These are phyloP conservation scores for Aureobasidium melanogenum DNA, from an alignment of 2,329 filamentous ascomycete genomes.

Conservation along the genomic window DNA sequence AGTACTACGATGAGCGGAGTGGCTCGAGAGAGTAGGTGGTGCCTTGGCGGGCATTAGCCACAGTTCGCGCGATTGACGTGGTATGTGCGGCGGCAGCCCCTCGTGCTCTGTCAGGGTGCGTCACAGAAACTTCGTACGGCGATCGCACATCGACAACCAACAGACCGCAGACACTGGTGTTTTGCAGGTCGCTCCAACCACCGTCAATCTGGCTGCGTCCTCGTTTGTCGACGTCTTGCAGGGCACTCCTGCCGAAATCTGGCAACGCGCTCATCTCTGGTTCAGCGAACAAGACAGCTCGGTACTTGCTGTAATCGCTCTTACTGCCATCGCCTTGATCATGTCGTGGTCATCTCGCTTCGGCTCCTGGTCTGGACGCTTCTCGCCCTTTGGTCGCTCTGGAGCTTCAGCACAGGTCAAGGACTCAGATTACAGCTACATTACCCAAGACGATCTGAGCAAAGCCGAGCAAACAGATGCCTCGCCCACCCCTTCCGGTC, in stretches of 20 bases:
- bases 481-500: conserved; percentile 27
- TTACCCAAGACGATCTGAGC: conserved; percentile 64
- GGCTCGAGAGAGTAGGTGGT: not conserved
- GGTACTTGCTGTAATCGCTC: conserved; percentile 17
- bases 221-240: not conserved
- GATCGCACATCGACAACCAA: not conserved
- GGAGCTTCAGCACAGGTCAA: conserved; percentile 49
- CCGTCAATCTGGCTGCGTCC: conserved; percentile 10
- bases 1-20: not conserved
- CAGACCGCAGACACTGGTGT: not conserved
- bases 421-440: conserved; percentile 72
- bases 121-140: conserved; percentile 4
- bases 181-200: not conserved
- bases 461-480: conserved; percentile 22
- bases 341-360: conserved; percentile 41
- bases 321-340: conserved; percentile 32
- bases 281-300: conserved; percentile 23
- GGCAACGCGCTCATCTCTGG: conserved; percentile 18
- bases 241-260: not conserved
- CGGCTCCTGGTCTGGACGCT: conserved; percentile 36
- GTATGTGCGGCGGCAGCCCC: conserved; percentile 1
- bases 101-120: not conserved
- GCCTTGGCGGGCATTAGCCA: not conserved
- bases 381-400: conserved; percentile 40
- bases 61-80: not conserved